Evolutionary conservation across 495 filamentous ascomycete genomes (phyloP).

Genomic region (Aspergillus nanangensis): DNA sequence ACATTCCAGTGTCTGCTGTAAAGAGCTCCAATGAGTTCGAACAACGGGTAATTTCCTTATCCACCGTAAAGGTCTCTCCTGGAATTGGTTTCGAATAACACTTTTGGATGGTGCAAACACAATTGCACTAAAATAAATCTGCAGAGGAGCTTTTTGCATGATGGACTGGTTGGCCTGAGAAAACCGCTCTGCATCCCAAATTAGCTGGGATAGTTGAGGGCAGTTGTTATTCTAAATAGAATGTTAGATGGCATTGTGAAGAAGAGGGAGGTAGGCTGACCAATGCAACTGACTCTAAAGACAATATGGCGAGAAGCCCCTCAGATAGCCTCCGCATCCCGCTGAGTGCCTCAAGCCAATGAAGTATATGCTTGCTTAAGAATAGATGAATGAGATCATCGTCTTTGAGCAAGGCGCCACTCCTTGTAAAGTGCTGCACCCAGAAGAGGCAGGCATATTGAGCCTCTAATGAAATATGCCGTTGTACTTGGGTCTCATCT

Average conservation of each 20-base stretch:
- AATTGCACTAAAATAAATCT: conserved; percentile 17
- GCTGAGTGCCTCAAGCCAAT: conserved; percentile 37
- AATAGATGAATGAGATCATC: conserved; percentile 22
- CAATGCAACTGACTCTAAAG: conserved; percentile 3
- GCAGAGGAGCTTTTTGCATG: conserved; percentile 22
- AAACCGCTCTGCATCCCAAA: conserved; percentile 33
- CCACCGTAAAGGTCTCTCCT: background rate
- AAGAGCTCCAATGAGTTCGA: no score
- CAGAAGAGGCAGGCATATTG: conserved; percentile 41
- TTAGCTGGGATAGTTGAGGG: no score
- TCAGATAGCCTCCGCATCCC: conserved; percentile 19
- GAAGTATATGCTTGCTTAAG: conserved; percentile 35
- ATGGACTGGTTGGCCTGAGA: conserved; percentile 18
- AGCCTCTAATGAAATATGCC: conserved; percentile 21
- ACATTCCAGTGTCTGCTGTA: no score
- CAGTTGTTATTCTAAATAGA: conserved; percentile 11
- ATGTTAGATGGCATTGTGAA: conserved; percentile 1
- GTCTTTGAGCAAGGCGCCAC: background rate
- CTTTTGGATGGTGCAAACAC: conserved; percentile 27
- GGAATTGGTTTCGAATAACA: conserved; percentile 14
- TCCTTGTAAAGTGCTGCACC: conserved; percentile 31
- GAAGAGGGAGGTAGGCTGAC: conserved; percentile 1
- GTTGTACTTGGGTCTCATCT: conserved; percentile 10
- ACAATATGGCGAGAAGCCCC: background rate
- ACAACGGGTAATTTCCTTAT: no score